Evolutionary conservation across 495 filamentous ascomycete genomes (phyloP), one percentile per base, ranked within the genome.

Genomic region (Neurospora hispaniola): DNA sequence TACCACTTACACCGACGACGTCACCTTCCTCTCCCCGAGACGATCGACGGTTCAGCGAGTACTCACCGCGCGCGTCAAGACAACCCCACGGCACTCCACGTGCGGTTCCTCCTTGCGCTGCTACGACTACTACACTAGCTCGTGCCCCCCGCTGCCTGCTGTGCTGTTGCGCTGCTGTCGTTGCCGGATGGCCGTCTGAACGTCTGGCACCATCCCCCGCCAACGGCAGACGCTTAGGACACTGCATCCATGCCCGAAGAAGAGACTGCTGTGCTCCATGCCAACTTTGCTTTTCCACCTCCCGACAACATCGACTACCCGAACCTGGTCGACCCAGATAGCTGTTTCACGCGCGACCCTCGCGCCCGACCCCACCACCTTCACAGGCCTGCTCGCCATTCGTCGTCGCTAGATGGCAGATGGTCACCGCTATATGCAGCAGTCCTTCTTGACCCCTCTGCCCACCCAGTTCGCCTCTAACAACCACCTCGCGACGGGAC

Each of bases 391-490:
- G 59, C 72, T 10, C 72, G 48, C 54, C 73, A 48, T 72, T 70
- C 42, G 46, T 75, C 74, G 72, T 66, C 54, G 54, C 54, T 91
- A 89, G 87, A 94, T 94, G 91, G 91, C 92, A 88, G 91, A 94
- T 92, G 91, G 89, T 90, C 89, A 91, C 86, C 89, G 89, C 82
- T 91, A 80, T 76, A 76, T 90, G 87, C 88, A 89, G 84, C 88
- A 90, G 86, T 83, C 89, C 69, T 77, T 76, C 70, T 69, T 76
- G 72, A 81, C 75, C 74, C 74, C 77, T 71, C 71, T 79, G 44
- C 68, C 77, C 40, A 27, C 76, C 12, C 78, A 77, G 66, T 76
- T 77, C 73, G 71, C 71, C 73, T 74, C 78, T 43, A 75, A 69
- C 77, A 78, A 73, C 35, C 74, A 73, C 23, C 72, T 77, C 44